These are phyloP conservation scores for Nicotiana noctiflora DNA, from an alignment of 257 asterid genomes.

Conservation along the genomic window DNA sequence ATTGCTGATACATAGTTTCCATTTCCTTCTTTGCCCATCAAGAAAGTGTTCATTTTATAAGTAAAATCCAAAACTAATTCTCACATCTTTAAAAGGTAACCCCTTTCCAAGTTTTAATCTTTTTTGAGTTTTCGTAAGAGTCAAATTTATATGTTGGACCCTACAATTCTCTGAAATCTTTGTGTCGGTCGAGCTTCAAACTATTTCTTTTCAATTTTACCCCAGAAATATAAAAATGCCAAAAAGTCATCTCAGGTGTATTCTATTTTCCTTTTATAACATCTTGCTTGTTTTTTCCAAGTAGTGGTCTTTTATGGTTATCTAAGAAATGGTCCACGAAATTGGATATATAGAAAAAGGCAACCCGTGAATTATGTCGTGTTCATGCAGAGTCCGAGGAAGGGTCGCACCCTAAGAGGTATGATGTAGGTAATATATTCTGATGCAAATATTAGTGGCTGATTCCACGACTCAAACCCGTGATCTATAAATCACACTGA, in stretches of 20 bases:
- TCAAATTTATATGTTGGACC: conserved; percentile 26
- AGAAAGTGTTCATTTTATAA: conserved; percentile 6
- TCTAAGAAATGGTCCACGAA: background rate
- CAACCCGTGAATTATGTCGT: no score
- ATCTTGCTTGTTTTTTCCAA: background rate
- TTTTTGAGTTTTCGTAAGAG: conserved; percentile 12
- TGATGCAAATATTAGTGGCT: no score
- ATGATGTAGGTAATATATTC: no score
- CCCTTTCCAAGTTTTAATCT: background rate
- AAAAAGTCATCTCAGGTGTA: background rate
- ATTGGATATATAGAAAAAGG: no score
- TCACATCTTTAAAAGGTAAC: background rate
- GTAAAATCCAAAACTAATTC: background rate
- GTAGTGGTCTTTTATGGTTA: background rate
- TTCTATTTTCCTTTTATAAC: background rate
- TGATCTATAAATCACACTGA: no score
- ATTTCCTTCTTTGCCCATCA: conserved; percentile 3
- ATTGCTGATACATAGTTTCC: conserved; percentile 11
- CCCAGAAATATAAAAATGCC: background rate
- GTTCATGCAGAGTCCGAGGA: no score
- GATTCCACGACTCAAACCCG: no score
- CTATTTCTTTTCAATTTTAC: background rate
- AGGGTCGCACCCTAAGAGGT: no score
- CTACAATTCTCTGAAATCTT: conserved; percentile 17
- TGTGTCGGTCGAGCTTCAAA: conserved; percentile 40